Percentiles rank a stretch among this genome's conserved stretches.
Evolutionary conservation across 495 filamentous ascomycete genomes (phyloP).

Genomic region (Aspergillus funiculosus): DNA sequence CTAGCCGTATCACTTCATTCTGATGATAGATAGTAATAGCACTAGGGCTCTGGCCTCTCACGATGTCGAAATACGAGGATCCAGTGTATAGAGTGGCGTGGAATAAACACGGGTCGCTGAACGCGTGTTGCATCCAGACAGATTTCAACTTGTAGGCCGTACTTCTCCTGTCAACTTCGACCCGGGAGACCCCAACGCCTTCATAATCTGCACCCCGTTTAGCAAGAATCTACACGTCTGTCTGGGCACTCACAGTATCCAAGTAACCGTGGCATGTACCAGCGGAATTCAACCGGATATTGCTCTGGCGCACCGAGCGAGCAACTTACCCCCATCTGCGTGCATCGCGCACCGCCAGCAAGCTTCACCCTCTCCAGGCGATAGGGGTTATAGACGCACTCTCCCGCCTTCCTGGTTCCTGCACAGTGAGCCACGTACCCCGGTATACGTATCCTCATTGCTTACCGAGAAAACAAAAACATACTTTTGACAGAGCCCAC

Average conservation of each 20-base stretch:
- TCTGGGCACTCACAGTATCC: not conserved
- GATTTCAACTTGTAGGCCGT: constrained; percentile 5
- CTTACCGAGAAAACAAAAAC: not conserved
- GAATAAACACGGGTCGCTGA: constrained; percentile 9
- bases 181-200: not conserved
- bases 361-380: not conserved
- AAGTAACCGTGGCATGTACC: constrained; percentile 8
- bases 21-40: constrained; percentile 7
- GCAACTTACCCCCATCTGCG: not conserved
- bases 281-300: not conserved
- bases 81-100: constrained; percentile 8
- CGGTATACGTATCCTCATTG: not conserved
- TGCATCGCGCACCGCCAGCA: not conserved
- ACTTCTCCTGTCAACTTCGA: not conserved
- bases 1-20: not conserved
- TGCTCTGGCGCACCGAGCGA: not conserved
- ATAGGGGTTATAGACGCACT: no score
- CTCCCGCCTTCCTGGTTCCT: not conserved
- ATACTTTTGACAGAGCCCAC: constrained; percentile 4
- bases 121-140: not conserved
- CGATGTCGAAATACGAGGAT: constrained; percentile 7
- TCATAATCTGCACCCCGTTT: not conserved
- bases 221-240: not conserved
- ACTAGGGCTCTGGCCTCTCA: not conserved
- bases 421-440: not conserved